These are phyloP conservation scores for Lagenidium giganteum DNA, from an alignment of 352 stramenopile species.

Conservation along the genomic window DNA sequence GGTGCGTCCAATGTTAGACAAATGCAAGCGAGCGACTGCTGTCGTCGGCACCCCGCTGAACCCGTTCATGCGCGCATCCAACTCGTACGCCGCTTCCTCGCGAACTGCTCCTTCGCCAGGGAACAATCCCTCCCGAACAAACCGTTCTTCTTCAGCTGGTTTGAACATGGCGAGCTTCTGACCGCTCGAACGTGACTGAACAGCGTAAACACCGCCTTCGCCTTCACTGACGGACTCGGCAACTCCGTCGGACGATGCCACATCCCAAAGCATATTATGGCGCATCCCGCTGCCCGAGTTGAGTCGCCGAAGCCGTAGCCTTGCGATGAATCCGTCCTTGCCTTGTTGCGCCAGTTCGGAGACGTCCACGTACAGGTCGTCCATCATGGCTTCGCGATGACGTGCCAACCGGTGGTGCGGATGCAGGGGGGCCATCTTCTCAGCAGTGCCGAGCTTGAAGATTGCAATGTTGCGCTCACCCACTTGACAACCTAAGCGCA, in stretches of 20 bases:
- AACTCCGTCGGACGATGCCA: conserved; percentile 45
- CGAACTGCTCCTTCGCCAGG: conserved; percentile 69
- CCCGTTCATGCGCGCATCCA: conserved; percentile 58
- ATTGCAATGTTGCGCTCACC: conserved; percentile 54
- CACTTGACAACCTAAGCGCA: conserved; percentile 57
- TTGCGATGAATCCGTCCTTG: conserved; percentile 68
- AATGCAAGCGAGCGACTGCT: conserved; percentile 53
- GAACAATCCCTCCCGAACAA: conserved; percentile 62
- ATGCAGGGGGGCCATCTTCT: conserved; percentile 6
- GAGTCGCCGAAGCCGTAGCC: conserved; percentile 47
- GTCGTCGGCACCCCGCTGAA: conserved; percentile 78
- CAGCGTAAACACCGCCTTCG: conserved; percentile 66
- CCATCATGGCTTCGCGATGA: too few relatives aligned
- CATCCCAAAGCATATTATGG: conserved; percentile 76
- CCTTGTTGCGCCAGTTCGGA: conserved; percentile 60
- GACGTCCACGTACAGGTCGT: conserved; percentile 73
- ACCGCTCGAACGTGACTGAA: conserved; percentile 57
- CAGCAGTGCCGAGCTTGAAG: conserved; percentile 40
- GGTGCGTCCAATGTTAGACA: conserved; percentile 30
- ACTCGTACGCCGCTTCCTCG: conserved; percentile 70
- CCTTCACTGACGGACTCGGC: conserved; percentile 54
- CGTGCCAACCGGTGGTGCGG: too few relatives aligned
- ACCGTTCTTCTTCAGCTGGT: conserved; percentile 71
- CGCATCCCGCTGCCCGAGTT: conserved; percentile 54
- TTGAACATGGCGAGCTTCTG: conserved; percentile 83